Percentiles rank a stretch among this genome's conserved stretches.
These are phyloP conservation scores for Clarireedia paspali DNA, from an alignment of 2,329 filamentous ascomycete genomes.

Conservation along the genomic window DNA sequence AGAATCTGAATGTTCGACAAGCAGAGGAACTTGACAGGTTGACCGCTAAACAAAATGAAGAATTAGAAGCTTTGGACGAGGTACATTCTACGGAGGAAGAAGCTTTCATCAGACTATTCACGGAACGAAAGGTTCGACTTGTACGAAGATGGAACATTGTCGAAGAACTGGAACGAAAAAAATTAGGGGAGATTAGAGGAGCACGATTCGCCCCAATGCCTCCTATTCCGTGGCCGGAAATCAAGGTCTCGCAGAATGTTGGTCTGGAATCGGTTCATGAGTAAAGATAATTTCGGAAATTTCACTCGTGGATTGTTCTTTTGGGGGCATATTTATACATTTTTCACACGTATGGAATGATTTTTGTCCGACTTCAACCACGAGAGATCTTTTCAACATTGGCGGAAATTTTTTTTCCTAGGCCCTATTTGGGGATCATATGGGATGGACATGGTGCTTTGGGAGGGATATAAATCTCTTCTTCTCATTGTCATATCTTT, in stretches of 20 bases:
- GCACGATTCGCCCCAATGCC: conserved; percentile 36
- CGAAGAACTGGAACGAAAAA: conserved; percentile 45
- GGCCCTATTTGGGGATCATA: too few relatives aligned
- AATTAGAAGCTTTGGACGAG: conserved; percentile 41
- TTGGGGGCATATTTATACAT: not conserved
- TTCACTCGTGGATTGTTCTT: not conserved
- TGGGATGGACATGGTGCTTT: too few relatives aligned
- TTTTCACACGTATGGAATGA: not conserved
- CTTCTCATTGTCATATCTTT: too few relatives aligned
- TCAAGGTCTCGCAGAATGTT: conserved; percentile 8
- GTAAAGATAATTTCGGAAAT: not conserved
- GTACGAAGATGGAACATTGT: conserved; percentile 44
- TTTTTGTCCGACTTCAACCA: too few relatives aligned
- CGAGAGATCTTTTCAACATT: too few relatives aligned
- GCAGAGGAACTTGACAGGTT: conserved; percentile 42
- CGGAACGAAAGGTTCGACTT: conserved; percentile 37
- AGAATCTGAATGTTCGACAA: conserved; percentile 49
- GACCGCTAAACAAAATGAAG: conserved; percentile 38
- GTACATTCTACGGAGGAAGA: conserved; percentile 44
- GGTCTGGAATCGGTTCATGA: conserved; percentile 18
- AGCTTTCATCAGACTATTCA: conserved; percentile 37
- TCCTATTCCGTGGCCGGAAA: conserved; percentile 35
- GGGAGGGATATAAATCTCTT: too few relatives aligned
- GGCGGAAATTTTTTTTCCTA: too few relatives aligned
- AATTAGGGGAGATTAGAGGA: conserved; percentile 40